Evolutionary conservation across 345 rosid genomes (phyloP).

Genomic region (Moringa oleifera): DNA sequence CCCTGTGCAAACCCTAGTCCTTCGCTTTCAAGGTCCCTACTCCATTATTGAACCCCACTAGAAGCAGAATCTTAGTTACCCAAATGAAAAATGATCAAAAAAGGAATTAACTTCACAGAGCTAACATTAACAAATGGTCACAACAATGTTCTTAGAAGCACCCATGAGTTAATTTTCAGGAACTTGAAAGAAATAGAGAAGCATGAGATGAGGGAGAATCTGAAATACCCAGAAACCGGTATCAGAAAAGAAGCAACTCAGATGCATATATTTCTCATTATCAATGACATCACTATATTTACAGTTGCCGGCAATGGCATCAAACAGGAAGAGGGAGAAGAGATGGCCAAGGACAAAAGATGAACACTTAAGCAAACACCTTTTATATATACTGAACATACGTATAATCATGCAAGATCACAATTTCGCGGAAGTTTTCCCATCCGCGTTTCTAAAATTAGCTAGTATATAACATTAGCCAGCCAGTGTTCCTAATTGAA

Average conservation of each 20-base stretch:
- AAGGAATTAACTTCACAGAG: no score
- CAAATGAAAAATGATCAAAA: no score
- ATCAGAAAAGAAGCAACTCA: background rate
- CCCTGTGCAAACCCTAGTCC: background rate
- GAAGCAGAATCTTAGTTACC: no score
- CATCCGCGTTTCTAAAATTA: slow-evolving; percentile 39
- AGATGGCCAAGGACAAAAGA: background rate
- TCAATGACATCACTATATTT: slow-evolving; percentile 17
- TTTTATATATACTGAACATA: slow-evolving; percentile 22
- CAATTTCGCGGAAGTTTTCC: slow-evolving; percentile 28
- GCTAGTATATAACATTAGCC: slow-evolving; percentile 34
- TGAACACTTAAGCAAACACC: slow-evolving; percentile 25
- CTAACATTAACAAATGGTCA: no score
- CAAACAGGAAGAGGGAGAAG: background rate
- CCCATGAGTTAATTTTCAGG: no score
- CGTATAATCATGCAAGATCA: slow-evolving; percentile 29
- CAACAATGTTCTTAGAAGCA: no score
- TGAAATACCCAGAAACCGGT: background rate
- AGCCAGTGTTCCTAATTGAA: slow-evolving; percentile 21
- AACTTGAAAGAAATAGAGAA: no score
- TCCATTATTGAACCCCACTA: background rate
- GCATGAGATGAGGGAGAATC: background rate
- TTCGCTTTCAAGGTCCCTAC: background rate
- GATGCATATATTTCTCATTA: background rate
- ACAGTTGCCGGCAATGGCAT: slow-evolving; percentile 24